Percentiles rank a stretch among this genome's conserved stretches.
Evolutionary conservation across 2,329 filamentous ascomycete genomes (phyloP).

Genomic region (Leptographium flavum): DNA sequence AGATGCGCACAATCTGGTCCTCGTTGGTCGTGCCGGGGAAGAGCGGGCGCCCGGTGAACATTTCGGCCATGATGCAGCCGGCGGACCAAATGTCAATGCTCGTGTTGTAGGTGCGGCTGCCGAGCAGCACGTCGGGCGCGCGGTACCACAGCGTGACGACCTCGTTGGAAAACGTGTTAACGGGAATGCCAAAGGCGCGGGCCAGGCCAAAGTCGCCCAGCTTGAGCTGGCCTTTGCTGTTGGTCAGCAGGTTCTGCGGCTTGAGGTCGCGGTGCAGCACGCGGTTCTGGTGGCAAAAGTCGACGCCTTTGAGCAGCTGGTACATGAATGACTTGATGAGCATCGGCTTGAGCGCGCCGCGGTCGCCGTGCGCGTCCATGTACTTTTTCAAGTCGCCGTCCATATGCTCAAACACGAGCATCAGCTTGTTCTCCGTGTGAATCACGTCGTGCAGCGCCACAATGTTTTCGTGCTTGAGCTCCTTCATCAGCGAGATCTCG

Average conservation of each 20-base stretch:
- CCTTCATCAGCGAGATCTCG: slow-evolving; percentile 98
- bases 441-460: slow-evolving; percentile 96
- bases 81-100: slow-evolving; percentile 99
- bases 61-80: slow-evolving; percentile 98
- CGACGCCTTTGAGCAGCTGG: slow-evolving; percentile 87
- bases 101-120: slow-evolving; percentile 95
- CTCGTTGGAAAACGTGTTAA: slow-evolving; percentile 97
- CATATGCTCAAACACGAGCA: slow-evolving; percentile 99
- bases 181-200: slow-evolving; percentile 87
- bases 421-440: slow-evolving; percentile 98
- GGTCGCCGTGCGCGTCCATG: slow-evolving; percentile 87
- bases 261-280: slow-evolving; percentile 93
- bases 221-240: slow-evolving; percentile 79
- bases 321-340: slow-evolving; percentile 99
- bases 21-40: slow-evolving; percentile 98
- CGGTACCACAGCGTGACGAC: slow-evolving; percentile 97
- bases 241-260: slow-evolving; percentile 92
- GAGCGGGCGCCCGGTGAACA: slow-evolving; percentile 90
- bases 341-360: slow-evolving; percentile 72
- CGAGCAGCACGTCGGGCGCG: slow-evolving; percentile 86
- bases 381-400: slow-evolving; percentile 97
- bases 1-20: slow-evolving; percentile 93
- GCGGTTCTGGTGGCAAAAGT: slow-evolving; percentile 94
- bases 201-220: slow-evolving; percentile 90
- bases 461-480: slow-evolving; percentile 97